Evolutionary conservation across 805 yeast species (phyloP).

Genomic region (Priceomyces melissophilus): DNA sequence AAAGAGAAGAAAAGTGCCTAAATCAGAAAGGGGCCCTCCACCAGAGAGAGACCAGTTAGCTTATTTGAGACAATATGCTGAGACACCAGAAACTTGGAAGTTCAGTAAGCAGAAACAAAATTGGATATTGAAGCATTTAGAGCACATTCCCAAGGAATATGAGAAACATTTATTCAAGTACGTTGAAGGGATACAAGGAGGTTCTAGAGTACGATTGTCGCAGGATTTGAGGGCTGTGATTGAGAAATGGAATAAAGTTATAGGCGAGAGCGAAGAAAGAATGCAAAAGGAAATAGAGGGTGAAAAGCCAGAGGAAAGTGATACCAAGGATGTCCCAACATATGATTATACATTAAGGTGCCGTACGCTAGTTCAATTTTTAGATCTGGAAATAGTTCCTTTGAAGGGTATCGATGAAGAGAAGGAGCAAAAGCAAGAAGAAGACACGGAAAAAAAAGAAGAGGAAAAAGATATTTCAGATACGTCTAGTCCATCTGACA

Average conservation of each 20-base stretch:
- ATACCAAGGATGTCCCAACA: constrained; percentile 20
- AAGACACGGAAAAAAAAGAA: neutral
- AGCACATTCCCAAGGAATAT: constrained; percentile 49
- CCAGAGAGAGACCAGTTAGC: constrained; percentile 75
- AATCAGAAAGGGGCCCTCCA: constrained; percentile 62
- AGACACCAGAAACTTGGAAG: constrained; percentile 67
- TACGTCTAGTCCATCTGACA: no score
- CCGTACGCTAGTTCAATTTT: constrained; percentile 25
- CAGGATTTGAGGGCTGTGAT: constrained; percentile 47
- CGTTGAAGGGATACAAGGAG: constrained; percentile 65
- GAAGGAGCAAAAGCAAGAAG: neutral
- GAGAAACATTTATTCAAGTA: constrained; percentile 49
- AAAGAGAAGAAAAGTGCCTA: constrained; percentile 67
- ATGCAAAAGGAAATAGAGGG: constrained; percentile 35
- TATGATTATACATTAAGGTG: constrained; percentile 43
- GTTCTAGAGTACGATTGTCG: constrained; percentile 56
- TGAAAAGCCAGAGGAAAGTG: constrained; percentile 12
- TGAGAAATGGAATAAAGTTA: constrained; percentile 54
- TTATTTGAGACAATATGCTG: constrained; percentile 56
- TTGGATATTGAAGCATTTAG: constrained; percentile 70
- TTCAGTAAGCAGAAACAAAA: constrained; percentile 84
- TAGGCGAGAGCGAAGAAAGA: constrained; percentile 38
- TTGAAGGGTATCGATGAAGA: constrained; percentile 26
- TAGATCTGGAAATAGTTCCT: constrained; percentile 33
- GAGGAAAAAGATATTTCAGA: constrained; percentile 3